These are phyloP conservation scores for Solanum piurae DNA, from an alignment of 257 asterid species.

Conservation along the genomic window DNA sequence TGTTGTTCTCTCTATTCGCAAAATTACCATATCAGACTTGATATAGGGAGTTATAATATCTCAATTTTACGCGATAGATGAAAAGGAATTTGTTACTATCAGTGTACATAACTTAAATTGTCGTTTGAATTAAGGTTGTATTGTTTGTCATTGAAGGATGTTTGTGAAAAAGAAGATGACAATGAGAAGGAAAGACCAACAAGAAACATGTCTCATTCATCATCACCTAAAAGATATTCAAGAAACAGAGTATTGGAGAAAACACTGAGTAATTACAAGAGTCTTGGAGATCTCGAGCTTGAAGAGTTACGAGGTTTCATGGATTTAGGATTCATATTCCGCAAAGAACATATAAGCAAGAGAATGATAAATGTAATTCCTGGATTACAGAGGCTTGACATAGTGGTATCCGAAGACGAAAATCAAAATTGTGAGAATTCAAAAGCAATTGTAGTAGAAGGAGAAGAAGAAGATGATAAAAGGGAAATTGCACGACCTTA, in stretches of 20 bases:
- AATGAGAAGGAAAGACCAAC: conserved; percentile 9
- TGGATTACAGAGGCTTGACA: conserved; percentile 37
- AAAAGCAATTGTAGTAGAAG: background rate
- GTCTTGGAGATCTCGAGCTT: conserved; percentile 47
- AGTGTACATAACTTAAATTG: background rate
- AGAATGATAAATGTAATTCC: conserved; percentile 39
- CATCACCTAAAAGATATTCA: conserved; percentile 17
- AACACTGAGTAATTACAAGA: conserved; percentile 30
- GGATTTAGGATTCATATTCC: conserved; percentile 57
- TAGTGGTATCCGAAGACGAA: background rate
- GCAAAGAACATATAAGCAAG: conserved; percentile 24
- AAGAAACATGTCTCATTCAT: conserved; percentile 16
- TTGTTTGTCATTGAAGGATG: conserved; percentile 22
- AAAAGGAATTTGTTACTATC: background rate
- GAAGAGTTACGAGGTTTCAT: conserved; percentile 64
- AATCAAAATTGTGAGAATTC: background rate
- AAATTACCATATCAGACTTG: background rate
- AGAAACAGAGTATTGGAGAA: background rate
- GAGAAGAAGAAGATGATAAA: background rate
- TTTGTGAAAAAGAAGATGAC: conserved; percentile 11
- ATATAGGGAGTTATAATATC: background rate
- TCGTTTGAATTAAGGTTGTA: background rate
- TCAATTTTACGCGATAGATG: background rate
- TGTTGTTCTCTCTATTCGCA: background rate
- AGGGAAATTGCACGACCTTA: conserved; percentile 28